phyloP scores from a whole-genome alignment of 2,329 filamentous ascomycete genomes.

The Leptosphaerulina australis region DNA sequence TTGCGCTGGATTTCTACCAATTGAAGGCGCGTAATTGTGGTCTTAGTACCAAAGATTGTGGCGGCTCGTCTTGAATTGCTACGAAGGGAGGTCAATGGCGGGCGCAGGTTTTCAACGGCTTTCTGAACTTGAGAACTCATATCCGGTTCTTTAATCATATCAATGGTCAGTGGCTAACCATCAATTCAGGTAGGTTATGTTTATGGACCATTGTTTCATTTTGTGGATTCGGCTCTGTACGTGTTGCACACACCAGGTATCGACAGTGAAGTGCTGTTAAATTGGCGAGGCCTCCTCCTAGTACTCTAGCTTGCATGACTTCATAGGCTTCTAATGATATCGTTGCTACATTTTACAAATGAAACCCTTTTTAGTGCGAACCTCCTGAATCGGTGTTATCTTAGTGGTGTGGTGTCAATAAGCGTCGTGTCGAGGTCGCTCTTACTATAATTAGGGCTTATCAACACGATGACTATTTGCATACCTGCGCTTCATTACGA shows the following conservation, averaged over 20 bases:
- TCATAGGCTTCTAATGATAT: no score
- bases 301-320: no score
- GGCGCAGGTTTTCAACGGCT: constrained; percentile 70
- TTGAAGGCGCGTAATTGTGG: constrained; percentile 59
- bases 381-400: no score
- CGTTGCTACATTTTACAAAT: background rate
- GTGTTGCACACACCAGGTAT: background rate
- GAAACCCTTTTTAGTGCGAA: no score
- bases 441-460: constrained; percentile 7
- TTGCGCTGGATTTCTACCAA: constrained; percentile 54
- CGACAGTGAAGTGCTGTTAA: background rate
- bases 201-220: background rate
- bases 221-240: background rate
- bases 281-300: no score
- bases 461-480: background rate
- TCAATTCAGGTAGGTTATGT: constrained; percentile 10
- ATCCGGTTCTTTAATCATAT: constrained; percentile 3
- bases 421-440: constrained; percentile 8
- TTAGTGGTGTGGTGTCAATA: constrained; percentile 7
- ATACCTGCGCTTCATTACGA: background rate
- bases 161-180: constrained; percentile 20
- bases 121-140: constrained; percentile 57
- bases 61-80: constrained; percentile 52
- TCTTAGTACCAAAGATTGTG: constrained; percentile 56
- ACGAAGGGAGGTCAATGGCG: constrained; percentile 56